A percentile compares a stretch with the other conserved stretches of the same genome.
phyloP scores from a whole-genome alignment of 2,329 filamentous ascomycete species.

The Colletotrichum aenigma region DNA sequence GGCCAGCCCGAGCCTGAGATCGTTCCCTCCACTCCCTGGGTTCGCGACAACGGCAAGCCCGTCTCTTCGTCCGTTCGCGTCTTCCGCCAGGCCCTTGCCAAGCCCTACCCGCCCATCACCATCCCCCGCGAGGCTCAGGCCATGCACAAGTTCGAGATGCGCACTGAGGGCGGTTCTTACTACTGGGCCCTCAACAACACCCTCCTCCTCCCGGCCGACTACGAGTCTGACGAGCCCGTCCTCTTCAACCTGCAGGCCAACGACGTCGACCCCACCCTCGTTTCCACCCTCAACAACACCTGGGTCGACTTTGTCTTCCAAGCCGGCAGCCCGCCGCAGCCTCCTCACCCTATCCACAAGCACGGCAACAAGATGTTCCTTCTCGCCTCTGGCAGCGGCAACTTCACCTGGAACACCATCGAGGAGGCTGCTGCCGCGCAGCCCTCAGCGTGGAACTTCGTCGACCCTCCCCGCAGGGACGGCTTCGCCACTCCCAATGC shows the following conservation, averaged over 20 bases:
- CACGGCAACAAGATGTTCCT: slow-evolving; percentile 65
- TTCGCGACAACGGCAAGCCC: slow-evolving; percentile 52
- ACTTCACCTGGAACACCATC: slow-evolving; percentile 57
- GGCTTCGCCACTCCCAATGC: slow-evolving; percentile 43
- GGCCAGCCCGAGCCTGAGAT: slow-evolving; percentile 12
- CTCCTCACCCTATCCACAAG: slow-evolving; percentile 67
- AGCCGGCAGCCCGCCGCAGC: slow-evolving; percentile 48
- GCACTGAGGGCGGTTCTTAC: slow-evolving; percentile 46
- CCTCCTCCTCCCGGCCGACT: slow-evolving; percentile 39
- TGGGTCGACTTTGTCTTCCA: slow-evolving; percentile 64
- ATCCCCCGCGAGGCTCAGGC: slow-evolving; percentile 47
- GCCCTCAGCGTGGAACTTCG: slow-evolving; percentile 60
- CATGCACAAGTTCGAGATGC: slow-evolving; percentile 48
- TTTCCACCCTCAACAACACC: slow-evolving; percentile 47
- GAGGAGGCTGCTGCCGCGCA: slow-evolving; percentile 52
- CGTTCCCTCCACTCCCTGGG: slow-evolving; percentile 42
- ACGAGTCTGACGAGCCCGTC: slow-evolving; percentile 44
- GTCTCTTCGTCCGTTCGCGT: slow-evolving; percentile 43
- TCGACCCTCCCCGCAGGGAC: slow-evolving; percentile 59
- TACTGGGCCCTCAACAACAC: slow-evolving; percentile 58
- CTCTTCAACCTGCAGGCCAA: slow-evolving; percentile 46
- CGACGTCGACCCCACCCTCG: slow-evolving; percentile 46
- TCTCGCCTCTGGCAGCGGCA: slow-evolving; percentile 55
- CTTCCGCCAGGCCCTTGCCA: slow-evolving; percentile 45
- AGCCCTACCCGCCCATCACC: slow-evolving; percentile 51